Conservation (phyloP, 768 basidiomycete genomes). For the Mycena haematopus region DNA sequence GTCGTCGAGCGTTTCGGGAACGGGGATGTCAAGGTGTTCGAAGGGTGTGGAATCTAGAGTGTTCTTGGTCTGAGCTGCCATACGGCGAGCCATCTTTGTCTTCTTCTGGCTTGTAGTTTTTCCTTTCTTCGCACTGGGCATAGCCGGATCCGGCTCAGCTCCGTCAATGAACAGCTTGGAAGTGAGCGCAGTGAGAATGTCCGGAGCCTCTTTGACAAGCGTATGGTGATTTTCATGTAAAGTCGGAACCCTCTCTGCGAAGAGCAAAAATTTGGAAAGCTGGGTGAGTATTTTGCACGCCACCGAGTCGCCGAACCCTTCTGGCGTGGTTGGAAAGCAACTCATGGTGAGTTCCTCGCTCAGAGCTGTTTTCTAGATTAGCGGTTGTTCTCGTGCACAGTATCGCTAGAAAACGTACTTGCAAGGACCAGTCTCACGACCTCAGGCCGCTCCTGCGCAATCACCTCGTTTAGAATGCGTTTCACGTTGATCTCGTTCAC, state of each 20-base stretch:
- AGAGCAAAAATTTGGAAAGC: constrained; percentile 17
- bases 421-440: constrained; percentile 24
- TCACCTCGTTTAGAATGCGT: constrained; percentile 32
- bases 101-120: constrained; percentile 37
- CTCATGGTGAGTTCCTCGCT: constrained; percentile 9
- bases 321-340: constrained; percentile 16
- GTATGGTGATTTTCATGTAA: constrained; percentile 9
- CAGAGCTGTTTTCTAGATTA: constrained; percentile 4
- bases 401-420: constrained; percentile 1
- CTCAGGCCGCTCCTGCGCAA: constrained; percentile 29
- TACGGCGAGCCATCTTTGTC: constrained; percentile 26
- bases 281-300: constrained; percentile 4
- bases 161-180: background rate
- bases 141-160: constrained; percentile 1
- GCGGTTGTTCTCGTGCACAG: background rate
- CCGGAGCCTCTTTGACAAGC: constrained; percentile 21
- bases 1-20: constrained; percentile 16
- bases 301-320: constrained; percentile 16
- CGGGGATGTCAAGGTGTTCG: constrained; percentile 16
- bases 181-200: background rate
- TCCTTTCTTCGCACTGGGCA: constrained; percentile 15
- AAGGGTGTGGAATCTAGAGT: constrained; percentile 39
- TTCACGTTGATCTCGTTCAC: constrained; percentile 33
- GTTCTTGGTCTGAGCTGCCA: constrained; percentile 12
- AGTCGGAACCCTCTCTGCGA: constrained; percentile 1